Evolutionary conservation across 331 rosid species (phyloP).

Genomic region (Phaseolus coccineus): DNA sequence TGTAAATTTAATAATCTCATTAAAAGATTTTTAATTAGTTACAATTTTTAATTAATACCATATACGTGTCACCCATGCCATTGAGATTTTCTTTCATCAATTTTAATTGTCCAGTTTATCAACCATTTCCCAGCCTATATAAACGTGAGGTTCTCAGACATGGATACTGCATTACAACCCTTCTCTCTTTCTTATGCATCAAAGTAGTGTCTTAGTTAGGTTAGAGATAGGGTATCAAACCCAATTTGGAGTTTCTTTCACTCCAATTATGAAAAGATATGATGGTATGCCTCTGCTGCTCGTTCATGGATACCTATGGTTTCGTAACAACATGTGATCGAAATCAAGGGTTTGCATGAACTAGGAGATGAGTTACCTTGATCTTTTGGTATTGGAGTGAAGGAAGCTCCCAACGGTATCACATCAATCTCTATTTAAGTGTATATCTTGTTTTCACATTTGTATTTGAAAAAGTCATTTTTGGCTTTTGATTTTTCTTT

Average conservation of each 20-base stretch:
- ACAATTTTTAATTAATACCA: background rate
- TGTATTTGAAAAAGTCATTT: background rate
- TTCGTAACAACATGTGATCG: conserved; percentile 12
- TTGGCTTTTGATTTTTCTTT: background rate
- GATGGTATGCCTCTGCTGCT: conserved; percentile 54
- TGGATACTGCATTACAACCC: background rate
- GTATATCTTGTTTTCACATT: background rate
- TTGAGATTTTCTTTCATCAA: background rate
- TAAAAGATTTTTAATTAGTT: background rate
- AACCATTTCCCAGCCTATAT: conserved; percentile 24
- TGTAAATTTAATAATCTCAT: background rate
- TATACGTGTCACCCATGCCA: background rate
- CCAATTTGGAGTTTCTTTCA: conserved; percentile 42
- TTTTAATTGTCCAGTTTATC: background rate
- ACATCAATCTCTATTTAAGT: background rate
- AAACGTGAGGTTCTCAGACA: conserved; percentile 2
- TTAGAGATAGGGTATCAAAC: background rate
- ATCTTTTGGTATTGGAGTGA: background rate
- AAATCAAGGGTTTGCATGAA: conserved; percentile 64
- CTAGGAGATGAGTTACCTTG: conserved; percentile 8
- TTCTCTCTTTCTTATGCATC: background rate
- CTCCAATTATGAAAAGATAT: conserved; percentile 51
- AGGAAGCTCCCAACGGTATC: background rate
- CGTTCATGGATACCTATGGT: conserved; percentile 56
- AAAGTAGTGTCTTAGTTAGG: background rate